phyloP scores from a whole-genome alignment of 2,329 filamentous ascomycete genomes.

The Beauveria scarabaeidicola region DNA sequence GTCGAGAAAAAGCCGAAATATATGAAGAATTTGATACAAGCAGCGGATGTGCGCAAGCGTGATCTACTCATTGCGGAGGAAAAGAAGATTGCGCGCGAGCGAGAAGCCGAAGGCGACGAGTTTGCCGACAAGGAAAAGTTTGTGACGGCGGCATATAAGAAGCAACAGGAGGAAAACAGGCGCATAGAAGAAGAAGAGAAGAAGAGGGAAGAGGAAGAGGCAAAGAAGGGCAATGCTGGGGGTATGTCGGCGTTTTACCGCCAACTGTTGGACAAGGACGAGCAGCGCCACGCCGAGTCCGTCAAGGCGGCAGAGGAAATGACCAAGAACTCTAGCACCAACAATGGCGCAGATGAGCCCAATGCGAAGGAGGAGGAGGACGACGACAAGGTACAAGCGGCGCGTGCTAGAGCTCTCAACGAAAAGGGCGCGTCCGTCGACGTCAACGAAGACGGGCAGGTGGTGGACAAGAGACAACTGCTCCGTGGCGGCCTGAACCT shows the following conservation, averaged over 20 bases:
- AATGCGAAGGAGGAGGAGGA: constrained; percentile 24
- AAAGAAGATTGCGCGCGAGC: constrained; percentile 68
- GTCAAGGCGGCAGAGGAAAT: constrained; percentile 57
- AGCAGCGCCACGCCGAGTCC: constrained; percentile 60
- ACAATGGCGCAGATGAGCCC: neutral
- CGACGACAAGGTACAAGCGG: constrained; percentile 47
- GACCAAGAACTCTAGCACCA: constrained; percentile 31
- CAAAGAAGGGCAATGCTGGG: constrained; percentile 51
- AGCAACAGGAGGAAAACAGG: constrained; percentile 68
- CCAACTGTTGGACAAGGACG: constrained; percentile 61
- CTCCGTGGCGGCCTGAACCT: constrained; percentile 70
- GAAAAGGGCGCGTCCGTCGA: constrained; percentile 52
- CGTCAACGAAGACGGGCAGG: constrained; percentile 74
- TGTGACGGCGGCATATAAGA: constrained; percentile 74
- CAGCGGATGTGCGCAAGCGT: constrained; percentile 68
- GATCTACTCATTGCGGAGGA: constrained; percentile 73
- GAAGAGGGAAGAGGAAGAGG: constrained; percentile 53
- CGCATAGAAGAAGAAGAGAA: constrained; percentile 64
- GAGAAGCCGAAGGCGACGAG: constrained; percentile 72
- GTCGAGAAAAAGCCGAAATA: constrained; percentile 64
- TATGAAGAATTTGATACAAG: constrained; percentile 64
- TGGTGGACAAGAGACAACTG: constrained; percentile 77
- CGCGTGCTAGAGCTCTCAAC: constrained; percentile 60
- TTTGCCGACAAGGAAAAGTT: constrained; percentile 80
- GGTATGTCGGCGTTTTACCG: constrained; percentile 76